Percentiles rank a stretch among this genome's conserved stretches.
Evolutionary conservation across 768 basidiomycete species (phyloP).

Genomic region (Mrakia hoshinonis): DNA sequence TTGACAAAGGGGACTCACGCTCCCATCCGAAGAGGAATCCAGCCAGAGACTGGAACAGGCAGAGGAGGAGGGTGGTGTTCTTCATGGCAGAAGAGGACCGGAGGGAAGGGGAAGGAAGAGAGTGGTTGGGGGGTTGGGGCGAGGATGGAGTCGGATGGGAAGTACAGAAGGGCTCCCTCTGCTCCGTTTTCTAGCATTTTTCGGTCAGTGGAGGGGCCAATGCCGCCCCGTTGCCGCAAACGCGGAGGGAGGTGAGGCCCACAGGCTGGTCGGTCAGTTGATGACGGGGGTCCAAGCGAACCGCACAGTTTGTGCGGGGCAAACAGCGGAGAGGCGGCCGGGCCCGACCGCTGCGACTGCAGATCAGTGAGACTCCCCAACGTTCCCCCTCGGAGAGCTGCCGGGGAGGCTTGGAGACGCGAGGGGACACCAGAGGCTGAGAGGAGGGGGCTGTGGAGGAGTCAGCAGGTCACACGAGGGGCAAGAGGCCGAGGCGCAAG

Average conservation of each 20-base stretch:
- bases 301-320: no score
- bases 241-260: neutral
- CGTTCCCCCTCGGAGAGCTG: no score
- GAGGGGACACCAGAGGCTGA: neutral
- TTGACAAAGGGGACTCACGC: constrained; percentile 9
- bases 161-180: neutral
- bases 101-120: neutral
- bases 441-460: neutral
- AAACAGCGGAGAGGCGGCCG: no score
- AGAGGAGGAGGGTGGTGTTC: constrained; percentile 29
- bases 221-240: neutral
- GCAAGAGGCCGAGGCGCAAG: no score
- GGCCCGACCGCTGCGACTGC: no score
- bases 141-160: constrained; percentile 3
- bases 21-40: constrained; percentile 31
- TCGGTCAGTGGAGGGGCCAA: neutral
- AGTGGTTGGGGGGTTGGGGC: neutral
- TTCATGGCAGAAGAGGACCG: constrained; percentile 9
- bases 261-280: neutral
- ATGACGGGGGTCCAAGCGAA: no score
- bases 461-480: neutral
- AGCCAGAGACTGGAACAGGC: constrained; percentile 30
- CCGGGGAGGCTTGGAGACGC: neutral
- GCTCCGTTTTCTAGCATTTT: neutral
- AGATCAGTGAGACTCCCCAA: no score